Evolutionary conservation across 1,139 yeast species (phyloP).

Genomic region (Pichia sp.): DNA sequence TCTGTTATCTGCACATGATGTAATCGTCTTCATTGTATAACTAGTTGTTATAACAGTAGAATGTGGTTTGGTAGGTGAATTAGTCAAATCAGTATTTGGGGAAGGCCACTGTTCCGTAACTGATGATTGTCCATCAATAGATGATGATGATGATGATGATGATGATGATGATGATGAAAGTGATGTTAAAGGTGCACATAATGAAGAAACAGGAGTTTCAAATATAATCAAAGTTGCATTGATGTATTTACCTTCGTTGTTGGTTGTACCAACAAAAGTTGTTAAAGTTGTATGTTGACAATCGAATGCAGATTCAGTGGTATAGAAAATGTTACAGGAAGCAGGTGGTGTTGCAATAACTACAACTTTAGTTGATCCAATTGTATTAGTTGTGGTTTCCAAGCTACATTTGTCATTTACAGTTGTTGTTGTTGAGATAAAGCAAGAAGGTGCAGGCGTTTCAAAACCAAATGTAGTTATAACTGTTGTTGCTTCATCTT

Average conservation of each 20-base stretch:
- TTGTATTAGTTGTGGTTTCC: neutral
- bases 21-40: neutral
- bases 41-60: neutral
- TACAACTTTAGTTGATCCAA: neutral
- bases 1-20: neutral
- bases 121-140: neutral
- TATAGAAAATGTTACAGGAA: neutral
- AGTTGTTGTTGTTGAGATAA: neutral
- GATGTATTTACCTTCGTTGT: neutral
- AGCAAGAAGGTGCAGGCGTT: neutral
- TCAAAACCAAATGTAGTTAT: neutral
- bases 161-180: neutral
- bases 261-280: slow-evolving; percentile 1
- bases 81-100: neutral
- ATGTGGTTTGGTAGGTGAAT: neutral
- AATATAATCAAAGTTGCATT: slow-evolving; percentile 5
- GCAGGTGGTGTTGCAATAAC: slow-evolving; percentile 1
- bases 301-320: neutral
- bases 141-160: neutral
- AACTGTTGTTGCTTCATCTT: neutral
- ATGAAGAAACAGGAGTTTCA: slow-evolving; percentile 2
- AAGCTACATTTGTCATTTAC: neutral
- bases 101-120: neutral
- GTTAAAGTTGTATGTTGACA: slow-evolving; percentile 4
- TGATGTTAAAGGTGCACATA: neutral